A percentile compares a stretch with the other conserved stretches of the same genome.
phyloP scores from a whole-genome alignment of 2,329 filamentous ascomycete species.

The Esteya vermicola region DNA sequence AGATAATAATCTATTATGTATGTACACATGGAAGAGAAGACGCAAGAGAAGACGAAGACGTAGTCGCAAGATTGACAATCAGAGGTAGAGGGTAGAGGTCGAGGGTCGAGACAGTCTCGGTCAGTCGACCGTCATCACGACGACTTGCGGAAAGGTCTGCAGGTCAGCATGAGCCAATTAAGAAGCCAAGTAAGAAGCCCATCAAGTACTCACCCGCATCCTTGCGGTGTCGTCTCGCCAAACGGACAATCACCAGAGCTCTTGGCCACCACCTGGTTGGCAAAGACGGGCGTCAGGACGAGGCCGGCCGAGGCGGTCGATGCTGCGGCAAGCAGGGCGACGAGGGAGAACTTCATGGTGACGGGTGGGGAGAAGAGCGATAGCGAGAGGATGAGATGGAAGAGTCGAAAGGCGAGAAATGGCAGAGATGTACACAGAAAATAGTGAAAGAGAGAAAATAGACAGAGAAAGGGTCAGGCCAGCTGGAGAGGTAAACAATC shows the following conservation, averaged over 20 bases:
- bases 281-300: conserved; percentile 37
- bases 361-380: background rate
- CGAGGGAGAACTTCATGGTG: conserved; percentile 25
- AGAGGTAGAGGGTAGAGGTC: too few species aligned
- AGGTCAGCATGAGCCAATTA: background rate
- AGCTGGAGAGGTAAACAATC: background rate
- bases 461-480: background rate
- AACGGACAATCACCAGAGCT: conserved; percentile 37
- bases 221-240: conserved; percentile 39
- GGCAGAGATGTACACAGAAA: background rate
- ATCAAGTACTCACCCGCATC: conserved; percentile 33
- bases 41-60: too few species aligned
- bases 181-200: background rate
- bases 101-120: background rate
- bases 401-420: background rate
- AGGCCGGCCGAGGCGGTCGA: conserved; percentile 36
- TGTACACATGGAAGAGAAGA: too few species aligned
- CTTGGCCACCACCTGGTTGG: conserved; percentile 36
- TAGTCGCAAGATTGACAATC: too few species aligned
- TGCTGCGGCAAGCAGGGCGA: conserved; percentile 26
- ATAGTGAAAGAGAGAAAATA: background rate
- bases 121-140: background rate
- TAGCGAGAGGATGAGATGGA: background rate
- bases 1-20: too few species aligned
- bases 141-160: conserved; percentile 1